These are phyloP conservation scores for Fremontodendron californicum DNA, from an alignment of 345 rosid genomes.

Conservation along the genomic window DNA sequence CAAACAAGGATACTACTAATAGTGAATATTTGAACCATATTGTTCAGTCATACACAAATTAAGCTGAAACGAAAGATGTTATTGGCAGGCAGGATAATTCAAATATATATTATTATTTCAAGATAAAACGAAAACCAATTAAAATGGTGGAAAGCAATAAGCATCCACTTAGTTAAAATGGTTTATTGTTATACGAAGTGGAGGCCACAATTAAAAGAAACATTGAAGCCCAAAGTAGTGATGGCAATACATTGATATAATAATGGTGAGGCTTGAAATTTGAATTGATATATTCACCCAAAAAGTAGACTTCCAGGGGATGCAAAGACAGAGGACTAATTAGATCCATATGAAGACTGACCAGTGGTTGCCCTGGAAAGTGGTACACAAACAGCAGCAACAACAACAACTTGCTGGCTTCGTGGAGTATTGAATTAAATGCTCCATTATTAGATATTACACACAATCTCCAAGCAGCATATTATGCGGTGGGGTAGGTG, in stretches of 20 bases:
- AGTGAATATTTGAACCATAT: too few species aligned
- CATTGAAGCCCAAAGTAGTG: background rate
- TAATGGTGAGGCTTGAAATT: background rate
- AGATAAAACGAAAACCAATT: background rate
- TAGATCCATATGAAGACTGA: background rate
- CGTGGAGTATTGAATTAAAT: background rate
- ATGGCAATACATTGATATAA: background rate
- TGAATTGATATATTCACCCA: background rate
- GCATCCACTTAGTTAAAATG: background rate
- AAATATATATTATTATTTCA: too few species aligned
- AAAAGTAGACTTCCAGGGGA: background rate
- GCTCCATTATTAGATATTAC: background rate
- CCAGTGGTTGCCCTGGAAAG: background rate
- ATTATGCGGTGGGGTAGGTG: conserved; percentile 7
- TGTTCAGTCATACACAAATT: too few species aligned
- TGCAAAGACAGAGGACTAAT: background rate
- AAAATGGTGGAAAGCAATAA: background rate
- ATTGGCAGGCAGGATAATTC: too few species aligned
- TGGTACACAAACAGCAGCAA: background rate
- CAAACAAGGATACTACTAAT: too few species aligned
- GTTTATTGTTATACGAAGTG: background rate
- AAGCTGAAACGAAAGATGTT: too few species aligned
- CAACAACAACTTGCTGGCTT: background rate
- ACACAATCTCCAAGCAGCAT: background rate
- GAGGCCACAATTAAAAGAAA: background rate